Conservation (phyloP, 1,139 yeast genomes). For the Meyerozyma carpophila region DNA sequence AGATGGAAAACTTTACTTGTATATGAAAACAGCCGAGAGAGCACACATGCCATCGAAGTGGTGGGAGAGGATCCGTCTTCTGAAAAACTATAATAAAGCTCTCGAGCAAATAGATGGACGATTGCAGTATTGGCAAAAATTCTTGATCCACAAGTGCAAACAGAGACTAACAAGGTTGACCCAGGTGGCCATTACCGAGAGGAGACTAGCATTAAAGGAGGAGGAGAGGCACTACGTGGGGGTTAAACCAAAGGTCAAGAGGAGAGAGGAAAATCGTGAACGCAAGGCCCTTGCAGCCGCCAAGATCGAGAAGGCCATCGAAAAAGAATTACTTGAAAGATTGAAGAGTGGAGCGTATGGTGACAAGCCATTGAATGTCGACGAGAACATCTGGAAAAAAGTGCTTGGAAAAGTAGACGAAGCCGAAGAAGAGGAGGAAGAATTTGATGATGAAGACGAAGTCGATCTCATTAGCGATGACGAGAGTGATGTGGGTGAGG, state of each 20-base stretch:
- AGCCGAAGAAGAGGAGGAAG: slow-evolving; percentile 48
- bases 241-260: slow-evolving; percentile 85
- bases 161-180: slow-evolving; percentile 92
- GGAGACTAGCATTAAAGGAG: slow-evolving; percentile 84
- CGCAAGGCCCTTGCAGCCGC: slow-evolving; percentile 97
- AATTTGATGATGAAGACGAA: slow-evolving; percentile 56
- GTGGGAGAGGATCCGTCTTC: slow-evolving; percentile 91
- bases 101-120: slow-evolving; percentile 83
- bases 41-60: slow-evolving; percentile 89
- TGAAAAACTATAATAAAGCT: slow-evolving; percentile 84
- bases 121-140: slow-evolving; percentile 88
- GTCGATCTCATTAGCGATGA: slow-evolving; percentile 54
- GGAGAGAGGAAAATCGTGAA: slow-evolving; percentile 91
- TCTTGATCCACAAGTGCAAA: slow-evolving; percentile 86
- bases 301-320: slow-evolving; percentile 91
- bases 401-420: slow-evolving; percentile 74
- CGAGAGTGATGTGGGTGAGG: slow-evolving; percentile 69
- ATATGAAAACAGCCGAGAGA: slow-evolving; percentile 97
- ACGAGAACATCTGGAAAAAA: slow-evolving; percentile 91
- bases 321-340: slow-evolving; percentile 88
- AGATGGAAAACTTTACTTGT: slow-evolving; percentile 82
- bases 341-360: slow-evolving; percentile 98
- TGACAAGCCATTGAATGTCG: slow-evolving; percentile 94
- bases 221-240: slow-evolving; percentile 93
- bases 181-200: slow-evolving; percentile 94